A percentile compares a stretch with the other conserved stretches of the same genome.
Conservation (phyloP, 2,329 filamentous ascomycete genomes). For the Penicillium sp. region DNA sequence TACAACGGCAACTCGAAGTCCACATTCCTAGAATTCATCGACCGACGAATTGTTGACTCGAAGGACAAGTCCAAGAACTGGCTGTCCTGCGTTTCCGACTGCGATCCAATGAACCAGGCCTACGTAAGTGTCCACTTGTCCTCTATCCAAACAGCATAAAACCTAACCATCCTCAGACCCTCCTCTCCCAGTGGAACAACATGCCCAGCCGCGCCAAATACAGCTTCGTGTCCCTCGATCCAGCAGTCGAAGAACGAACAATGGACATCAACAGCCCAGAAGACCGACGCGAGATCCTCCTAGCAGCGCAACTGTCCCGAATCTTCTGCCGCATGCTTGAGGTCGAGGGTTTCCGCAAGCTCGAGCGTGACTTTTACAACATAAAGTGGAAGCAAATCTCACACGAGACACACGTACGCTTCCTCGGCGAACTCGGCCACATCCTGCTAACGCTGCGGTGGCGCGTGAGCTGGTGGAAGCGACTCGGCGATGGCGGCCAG, state of each 20-base stretch:
- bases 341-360: conserved; percentile 45
- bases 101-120: conserved; percentile 40
- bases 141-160: neutral
- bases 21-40: conserved; percentile 46
- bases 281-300: conserved; percentile 40
- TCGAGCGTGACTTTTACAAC: conserved; percentile 47
- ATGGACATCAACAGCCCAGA: conserved; percentile 41
- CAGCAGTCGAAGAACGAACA: conserved; percentile 31
- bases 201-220: conserved; percentile 49
- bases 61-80: conserved; percentile 47
- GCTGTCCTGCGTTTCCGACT: conserved; percentile 42
- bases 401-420: conserved; percentile 42
- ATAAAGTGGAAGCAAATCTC: conserved; percentile 47
- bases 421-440: conserved; percentile 40
- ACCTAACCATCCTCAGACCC: conserved; percentile 28
- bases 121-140: conserved; percentile 35
- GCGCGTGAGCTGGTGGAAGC: conserved; percentile 47
- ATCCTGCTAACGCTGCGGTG: conserved; percentile 46
- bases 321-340: conserved; percentile 49
- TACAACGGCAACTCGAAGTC: conserved; percentile 39
- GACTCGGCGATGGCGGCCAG: conserved; percentile 40
- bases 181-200: conserved; percentile 46
- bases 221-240: conserved; percentile 37
- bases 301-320: conserved; percentile 46
- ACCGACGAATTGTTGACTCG: conserved; percentile 44